phyloP scores from a whole-genome alignment of 1,284 basidiomycete species.

The Ceratobasidium sp. region DNA sequence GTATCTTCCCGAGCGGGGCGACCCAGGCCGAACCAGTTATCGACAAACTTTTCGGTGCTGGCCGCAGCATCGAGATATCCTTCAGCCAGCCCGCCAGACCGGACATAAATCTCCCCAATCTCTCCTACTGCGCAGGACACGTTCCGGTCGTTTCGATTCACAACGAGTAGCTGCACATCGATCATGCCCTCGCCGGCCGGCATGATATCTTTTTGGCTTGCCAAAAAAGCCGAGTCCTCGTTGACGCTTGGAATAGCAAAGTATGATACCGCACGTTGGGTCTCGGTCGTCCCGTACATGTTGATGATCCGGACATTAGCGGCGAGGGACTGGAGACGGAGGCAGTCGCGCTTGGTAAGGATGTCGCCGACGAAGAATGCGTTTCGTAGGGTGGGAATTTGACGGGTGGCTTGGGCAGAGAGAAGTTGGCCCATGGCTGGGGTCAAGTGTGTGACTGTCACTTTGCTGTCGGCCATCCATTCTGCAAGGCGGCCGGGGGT shows the following conservation, averaged over 20 bases:
- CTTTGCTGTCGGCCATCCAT: conserved; percentile 95
- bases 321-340: conserved; percentile 93
- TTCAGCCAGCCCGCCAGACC: conserved; percentile 95
- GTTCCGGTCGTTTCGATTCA: conserved; percentile 91
- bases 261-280: conserved; percentile 98
- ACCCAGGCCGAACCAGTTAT: conserved; percentile 83
- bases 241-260: conserved; percentile 91
- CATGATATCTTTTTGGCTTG: conserved; percentile 97
- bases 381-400: conserved; percentile 87
- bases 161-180: conserved; percentile 96
- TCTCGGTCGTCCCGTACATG: conserved; percentile 99
- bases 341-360: conserved; percentile 97
- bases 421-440: conserved; percentile 99
- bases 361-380: conserved; percentile 99
- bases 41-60: conserved; percentile 90
- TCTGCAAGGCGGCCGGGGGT: conserved; percentile 96
- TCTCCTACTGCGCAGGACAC: conserved; percentile 95
- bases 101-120: conserved; percentile 98
- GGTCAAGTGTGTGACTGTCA: conserved; percentile 96
- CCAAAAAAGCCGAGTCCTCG: conserved; percentile 88
- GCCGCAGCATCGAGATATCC: conserved; percentile 91
- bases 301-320: conserved; percentile 95
- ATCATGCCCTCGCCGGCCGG: conserved; percentile 98
- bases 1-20: conserved; percentile 71
- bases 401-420: conserved; percentile 91